Conservation (phyloP, 306 rosid genomes). For the Vigna trinervia region DNA sequence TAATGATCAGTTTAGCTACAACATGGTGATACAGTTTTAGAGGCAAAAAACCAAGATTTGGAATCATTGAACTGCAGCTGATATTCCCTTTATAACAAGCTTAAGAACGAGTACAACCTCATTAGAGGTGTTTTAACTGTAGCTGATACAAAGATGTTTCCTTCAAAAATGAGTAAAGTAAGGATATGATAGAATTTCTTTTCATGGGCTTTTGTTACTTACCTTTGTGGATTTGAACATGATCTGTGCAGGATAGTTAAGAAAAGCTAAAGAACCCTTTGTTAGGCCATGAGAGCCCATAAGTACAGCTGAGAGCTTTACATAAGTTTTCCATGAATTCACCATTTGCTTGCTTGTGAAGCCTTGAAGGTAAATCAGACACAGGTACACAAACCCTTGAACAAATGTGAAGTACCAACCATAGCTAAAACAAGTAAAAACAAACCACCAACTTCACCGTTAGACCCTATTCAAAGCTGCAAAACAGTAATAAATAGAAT, state of each 20-base stretch:
- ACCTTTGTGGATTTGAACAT: slow-evolving; percentile 99
- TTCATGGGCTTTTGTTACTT: slow-evolving; percentile 24
- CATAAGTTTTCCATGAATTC: slow-evolving; percentile 98
- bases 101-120: not conserved
- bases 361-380: slow-evolving; percentile 89
- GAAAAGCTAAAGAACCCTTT: slow-evolving; percentile 95
- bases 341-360: slow-evolving; percentile 97
- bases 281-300: slow-evolving; percentile 99
- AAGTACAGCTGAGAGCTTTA: slow-evolving; percentile 89
- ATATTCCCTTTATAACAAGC: not conserved
- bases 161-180: slow-evolving; percentile 37
- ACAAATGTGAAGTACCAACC: slow-evolving; percentile 99
- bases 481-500: slow-evolving; percentile 38
- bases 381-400: slow-evolving; percentile 93
- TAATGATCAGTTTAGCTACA: slow-evolving; percentile 14
- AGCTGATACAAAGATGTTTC: not conserved
- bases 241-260: slow-evolving; percentile 97
- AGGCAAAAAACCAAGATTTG: not conserved
- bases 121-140: not conserved
- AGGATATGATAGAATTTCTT: not conserved
- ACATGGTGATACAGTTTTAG: slow-evolving; percentile 35
- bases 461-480: slow-evolving; percentile 20
- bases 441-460: slow-evolving; percentile 19
- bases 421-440: slow-evolving; percentile 69
- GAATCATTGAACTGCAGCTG: not conserved